Conservation (phyloP, 208 protist genomes). For the Zelonia costaricensis region DNA sequence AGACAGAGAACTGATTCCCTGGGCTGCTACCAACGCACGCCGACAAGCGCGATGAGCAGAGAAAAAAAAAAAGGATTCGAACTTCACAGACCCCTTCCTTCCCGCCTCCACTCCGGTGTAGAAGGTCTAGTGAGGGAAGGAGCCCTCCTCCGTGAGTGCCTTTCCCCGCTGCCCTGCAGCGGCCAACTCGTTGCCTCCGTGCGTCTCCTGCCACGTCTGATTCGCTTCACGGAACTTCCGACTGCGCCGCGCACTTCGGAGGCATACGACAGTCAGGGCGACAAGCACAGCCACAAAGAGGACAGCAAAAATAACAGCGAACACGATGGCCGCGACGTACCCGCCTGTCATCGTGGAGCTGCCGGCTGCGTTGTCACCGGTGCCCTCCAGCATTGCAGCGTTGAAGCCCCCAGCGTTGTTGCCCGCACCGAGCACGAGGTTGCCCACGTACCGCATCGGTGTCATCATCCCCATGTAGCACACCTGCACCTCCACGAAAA, state of each 20-base stretch:
- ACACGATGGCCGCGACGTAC: not conserved
- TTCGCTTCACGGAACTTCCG: not conserved
- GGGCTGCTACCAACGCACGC: too few species aligned
- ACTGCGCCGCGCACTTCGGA: not conserved
- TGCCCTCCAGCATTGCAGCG: not conserved
- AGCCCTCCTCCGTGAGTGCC: too few species aligned
- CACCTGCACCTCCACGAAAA: conserved; percentile 33
- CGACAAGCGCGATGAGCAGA: too few species aligned
- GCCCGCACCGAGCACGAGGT: conserved; percentile 10
- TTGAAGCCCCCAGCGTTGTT: conserved; percentile 1
- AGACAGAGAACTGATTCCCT: too few species aligned
- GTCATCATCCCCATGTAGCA: conserved; percentile 30
- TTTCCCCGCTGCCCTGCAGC: too few species aligned
- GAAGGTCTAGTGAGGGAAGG: too few species aligned
- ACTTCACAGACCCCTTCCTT: too few species aligned
- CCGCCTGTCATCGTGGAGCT: not conserved
- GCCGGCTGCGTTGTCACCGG: not conserved
- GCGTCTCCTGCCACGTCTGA: not conserved
- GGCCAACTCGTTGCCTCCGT: too few species aligned
- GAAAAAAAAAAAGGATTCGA: too few species aligned
- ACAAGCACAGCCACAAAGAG: not conserved
- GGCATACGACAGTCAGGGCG: not conserved
- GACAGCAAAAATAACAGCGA: not conserved
- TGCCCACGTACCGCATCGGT: conserved; percentile 25
- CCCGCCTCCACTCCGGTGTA: too few species aligned